A percentile compares a stretch with the other conserved stretches of the same genome.
Conservation (phyloP, 129 eudicot species). For the Pulicaria dysenterica region DNA sequence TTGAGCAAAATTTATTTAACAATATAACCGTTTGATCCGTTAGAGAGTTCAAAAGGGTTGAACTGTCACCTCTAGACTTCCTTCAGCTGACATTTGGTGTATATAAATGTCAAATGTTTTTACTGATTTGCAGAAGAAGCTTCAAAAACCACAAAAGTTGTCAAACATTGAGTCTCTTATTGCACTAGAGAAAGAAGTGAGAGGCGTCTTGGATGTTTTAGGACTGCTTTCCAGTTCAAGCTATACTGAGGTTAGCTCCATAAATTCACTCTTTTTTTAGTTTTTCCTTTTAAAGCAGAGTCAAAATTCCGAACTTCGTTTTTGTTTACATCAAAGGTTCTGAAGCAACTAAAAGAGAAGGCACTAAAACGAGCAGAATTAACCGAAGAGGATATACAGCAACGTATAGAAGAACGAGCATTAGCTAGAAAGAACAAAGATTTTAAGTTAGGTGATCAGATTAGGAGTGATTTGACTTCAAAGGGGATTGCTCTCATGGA, state of each 20-base stretch:
- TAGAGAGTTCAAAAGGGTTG: neutral
- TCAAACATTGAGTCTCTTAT: conserved; percentile 47
- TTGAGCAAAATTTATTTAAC: neutral
- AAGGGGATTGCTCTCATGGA: conserved; percentile 90
- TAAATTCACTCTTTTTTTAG: neutral
- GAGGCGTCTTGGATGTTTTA: conserved; percentile 56
- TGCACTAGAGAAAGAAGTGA: conserved; percentile 57
- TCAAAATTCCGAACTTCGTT: neutral
- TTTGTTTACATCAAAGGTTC: conserved; percentile 47
- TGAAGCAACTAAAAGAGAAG: conserved; percentile 75
- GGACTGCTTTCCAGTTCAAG: conserved; percentile 65
- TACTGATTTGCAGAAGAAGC: conserved; percentile 66
- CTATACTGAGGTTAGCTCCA: conserved; percentile 65
- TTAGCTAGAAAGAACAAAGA: conserved; percentile 67
- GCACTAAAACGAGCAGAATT: conserved; percentile 67
- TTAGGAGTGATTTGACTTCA: conserved; percentile 58
- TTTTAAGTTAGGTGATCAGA: conserved; percentile 55
- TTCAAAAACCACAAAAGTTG: conserved; percentile 57
- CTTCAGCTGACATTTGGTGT: neutral
- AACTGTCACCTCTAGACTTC: neutral
- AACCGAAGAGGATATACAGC: conserved; percentile 58
- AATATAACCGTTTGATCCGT: too few relatives aligned
- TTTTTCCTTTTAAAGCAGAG: too few relatives aligned
- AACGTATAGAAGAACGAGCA: conserved; percentile 59
- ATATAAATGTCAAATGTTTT: conserved; percentile 5